Evolutionary conservation across 495 filamentous ascomycete species (phyloP).

Genomic region (Parachaetomium inaequale): DNA sequence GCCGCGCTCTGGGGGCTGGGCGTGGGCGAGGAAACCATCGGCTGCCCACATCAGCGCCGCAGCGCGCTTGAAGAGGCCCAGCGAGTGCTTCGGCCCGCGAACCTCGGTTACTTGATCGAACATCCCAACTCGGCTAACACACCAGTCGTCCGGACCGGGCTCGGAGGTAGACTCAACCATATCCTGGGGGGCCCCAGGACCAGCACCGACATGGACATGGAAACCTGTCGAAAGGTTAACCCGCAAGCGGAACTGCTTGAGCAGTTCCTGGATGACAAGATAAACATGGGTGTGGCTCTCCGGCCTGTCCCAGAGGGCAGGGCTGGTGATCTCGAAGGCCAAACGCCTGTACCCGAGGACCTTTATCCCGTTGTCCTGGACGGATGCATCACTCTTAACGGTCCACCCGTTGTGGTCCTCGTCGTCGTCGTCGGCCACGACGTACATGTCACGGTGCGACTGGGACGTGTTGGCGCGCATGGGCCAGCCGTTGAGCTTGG

Average conservation of each 20-base stretch:
- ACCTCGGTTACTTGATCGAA: too few relatives aligned
- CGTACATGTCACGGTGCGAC: not conserved
- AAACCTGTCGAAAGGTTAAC: constrained; percentile 9
- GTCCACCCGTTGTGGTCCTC: not conserved
- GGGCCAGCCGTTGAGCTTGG: not conserved
- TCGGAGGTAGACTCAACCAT: too few relatives aligned
- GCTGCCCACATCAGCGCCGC: constrained; percentile 22
- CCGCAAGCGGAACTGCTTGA: constrained; percentile 3
- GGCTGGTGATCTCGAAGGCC: constrained; percentile 6
- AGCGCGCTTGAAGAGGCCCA: constrained; percentile 1
- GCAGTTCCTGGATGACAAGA: not conserved
- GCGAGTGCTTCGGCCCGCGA: not conserved
- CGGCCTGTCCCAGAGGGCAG: constrained; percentile 18
- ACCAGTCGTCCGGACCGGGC: too few relatives aligned
- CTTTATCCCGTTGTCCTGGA: not conserved
- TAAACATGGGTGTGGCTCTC: constrained; percentile 12
- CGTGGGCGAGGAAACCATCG: constrained; percentile 14
- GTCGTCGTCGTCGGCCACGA: not conserved
- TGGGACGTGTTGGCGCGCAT: not conserved
- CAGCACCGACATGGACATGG: constrained; percentile 17
- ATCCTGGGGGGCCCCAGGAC: too few relatives aligned
- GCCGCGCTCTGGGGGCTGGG: constrained; percentile 20
- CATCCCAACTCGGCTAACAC: too few relatives aligned
- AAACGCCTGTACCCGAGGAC: not conserved
- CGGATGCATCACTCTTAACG: not conserved